Conservation (phyloP, 257 asterid species). For the Solanum sejunctum region DNA sequence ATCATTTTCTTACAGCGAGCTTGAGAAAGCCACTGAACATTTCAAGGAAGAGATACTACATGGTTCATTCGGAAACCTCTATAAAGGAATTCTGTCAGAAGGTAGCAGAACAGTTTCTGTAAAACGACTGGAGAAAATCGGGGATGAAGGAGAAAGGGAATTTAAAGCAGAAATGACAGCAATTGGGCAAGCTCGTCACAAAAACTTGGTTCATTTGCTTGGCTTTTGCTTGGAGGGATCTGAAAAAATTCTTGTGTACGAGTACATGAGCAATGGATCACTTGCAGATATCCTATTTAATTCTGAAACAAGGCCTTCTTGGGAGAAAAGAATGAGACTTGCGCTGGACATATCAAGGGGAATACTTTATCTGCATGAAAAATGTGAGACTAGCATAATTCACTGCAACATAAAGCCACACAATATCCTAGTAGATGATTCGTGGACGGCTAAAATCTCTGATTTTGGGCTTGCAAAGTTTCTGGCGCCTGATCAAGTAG, state of each 20-base stretch:
- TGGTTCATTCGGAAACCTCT: constrained; percentile 35
- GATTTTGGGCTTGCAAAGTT: background rate
- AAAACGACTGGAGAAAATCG: constrained; percentile 26
- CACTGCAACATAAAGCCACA: constrained; percentile 61
- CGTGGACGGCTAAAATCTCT: constrained; percentile 6
- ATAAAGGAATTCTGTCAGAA: constrained; percentile 19
- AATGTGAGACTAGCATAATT: constrained; percentile 43
- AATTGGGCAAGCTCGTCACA: constrained; percentile 37
- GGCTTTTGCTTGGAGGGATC: constrained; percentile 42
- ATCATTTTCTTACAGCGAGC: constrained; percentile 19
- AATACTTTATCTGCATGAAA: constrained; percentile 45
- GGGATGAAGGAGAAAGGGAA: constrained; percentile 25
- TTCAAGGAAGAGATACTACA: constrained; percentile 31
- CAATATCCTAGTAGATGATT: constrained; percentile 40
- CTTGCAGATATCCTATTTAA: constrained; percentile 26
- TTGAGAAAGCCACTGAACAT: constrained; percentile 22
- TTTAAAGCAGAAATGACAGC: constrained; percentile 39
- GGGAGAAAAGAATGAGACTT: constrained; percentile 24
- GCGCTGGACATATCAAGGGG: constrained; percentile 39
- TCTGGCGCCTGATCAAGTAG: constrained; percentile 1
- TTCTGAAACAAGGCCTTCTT: constrained; percentile 6
- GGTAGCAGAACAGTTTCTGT: constrained; percentile 21
- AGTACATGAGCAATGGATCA: constrained; percentile 44
- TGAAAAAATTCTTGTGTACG: constrained; percentile 32
- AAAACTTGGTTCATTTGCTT: constrained; percentile 31